Evolutionary conservation across 768 basidiomycete genomes (phyloP).

Genomic region (Rhodotorula diobovata): DNA sequence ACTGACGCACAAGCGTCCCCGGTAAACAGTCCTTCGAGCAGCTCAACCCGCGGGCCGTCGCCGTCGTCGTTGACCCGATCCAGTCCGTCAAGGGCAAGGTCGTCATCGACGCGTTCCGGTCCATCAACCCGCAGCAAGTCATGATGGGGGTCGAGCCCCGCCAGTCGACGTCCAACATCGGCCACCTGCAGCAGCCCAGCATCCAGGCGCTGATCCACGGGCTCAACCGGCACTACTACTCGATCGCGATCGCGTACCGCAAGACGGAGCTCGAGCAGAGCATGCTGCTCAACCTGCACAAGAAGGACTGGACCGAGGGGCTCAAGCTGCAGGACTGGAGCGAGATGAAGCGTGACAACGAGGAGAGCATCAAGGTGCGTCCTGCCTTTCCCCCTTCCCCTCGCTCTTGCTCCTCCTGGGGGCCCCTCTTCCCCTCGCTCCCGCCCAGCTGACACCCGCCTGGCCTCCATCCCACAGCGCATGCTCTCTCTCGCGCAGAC

Average conservation of each 20-base stretch:
- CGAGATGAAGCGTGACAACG: slow-evolving; percentile 77
- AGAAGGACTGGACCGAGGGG: slow-evolving; percentile 98
- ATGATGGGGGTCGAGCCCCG: slow-evolving; percentile 87
- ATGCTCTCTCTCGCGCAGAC: slow-evolving; percentile 89
- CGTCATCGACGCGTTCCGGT: slow-evolving; percentile 96
- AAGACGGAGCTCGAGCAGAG: slow-evolving; percentile 97
- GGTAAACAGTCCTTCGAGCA: slow-evolving; percentile 87
- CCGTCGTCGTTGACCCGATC: slow-evolving; percentile 96
- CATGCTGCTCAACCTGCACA: slow-evolving; percentile 99
- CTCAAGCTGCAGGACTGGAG: slow-evolving; percentile 86
- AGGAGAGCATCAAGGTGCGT: slow-evolving; percentile 87
- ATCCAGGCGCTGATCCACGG: slow-evolving; percentile 86
- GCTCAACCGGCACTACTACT: slow-evolving; percentile 96
- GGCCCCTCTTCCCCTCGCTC: too few species aligned
- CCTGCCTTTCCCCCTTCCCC: slow-evolving; percentile 37
- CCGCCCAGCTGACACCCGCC: background rate
- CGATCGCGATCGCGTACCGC: slow-evolving; percentile 93
- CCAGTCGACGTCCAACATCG: slow-evolving; percentile 96
- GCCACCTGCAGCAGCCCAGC: slow-evolving; percentile 97
- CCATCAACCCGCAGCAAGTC: slow-evolving; percentile 85
- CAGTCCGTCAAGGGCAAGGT: slow-evolving; percentile 97
- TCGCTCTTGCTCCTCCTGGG: too few species aligned
- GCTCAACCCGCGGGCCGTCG: slow-evolving; percentile 85
- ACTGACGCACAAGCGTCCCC: background rate
- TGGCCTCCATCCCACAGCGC: slow-evolving; percentile 54